Conservation (phyloP, 179 eudicot genomes). For the Sideroxylon spinosum region DNA sequence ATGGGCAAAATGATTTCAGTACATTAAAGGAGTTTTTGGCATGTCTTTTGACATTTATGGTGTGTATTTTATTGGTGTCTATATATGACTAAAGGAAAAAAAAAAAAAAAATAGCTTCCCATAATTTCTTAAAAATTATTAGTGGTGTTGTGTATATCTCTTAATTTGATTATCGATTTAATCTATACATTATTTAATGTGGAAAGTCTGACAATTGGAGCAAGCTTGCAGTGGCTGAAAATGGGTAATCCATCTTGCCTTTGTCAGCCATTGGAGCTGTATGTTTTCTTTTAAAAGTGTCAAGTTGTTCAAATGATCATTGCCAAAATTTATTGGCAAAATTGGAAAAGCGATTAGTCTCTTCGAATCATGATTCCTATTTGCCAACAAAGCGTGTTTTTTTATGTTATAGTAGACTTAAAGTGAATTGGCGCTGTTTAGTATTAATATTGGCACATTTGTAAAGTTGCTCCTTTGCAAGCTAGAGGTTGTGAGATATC, state of each 20-base stretch:
- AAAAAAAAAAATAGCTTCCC: not conserved
- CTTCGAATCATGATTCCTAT: not conserved
- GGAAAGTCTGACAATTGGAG: not conserved
- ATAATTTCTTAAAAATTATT: not conserved
- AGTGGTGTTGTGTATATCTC: not conserved
- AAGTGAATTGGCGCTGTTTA: not conserved
- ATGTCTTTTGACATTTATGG: no score
- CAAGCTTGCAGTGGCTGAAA: not conserved
- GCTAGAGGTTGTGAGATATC: no score
- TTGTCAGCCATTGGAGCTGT: not conserved
- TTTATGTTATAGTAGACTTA: not conserved
- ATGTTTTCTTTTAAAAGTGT: not conserved
- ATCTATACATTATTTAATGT: not conserved
- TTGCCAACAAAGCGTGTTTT: not conserved
- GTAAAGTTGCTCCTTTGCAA: no score
- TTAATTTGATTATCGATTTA: not conserved
- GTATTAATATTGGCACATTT: not conserved
- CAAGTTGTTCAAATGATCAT: not conserved
- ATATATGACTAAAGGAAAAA: no score
- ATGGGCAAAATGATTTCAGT: not conserved
- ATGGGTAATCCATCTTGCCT: not conserved
- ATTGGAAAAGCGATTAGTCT: not conserved
- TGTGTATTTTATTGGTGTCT: no score
- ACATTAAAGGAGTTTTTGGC: no score
- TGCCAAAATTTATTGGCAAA: not conserved